A percentile compares a stretch with the other conserved stretches of the same genome.
Conservation (phyloP, 345 rosid species). For the Brassica juncea region DNA sequence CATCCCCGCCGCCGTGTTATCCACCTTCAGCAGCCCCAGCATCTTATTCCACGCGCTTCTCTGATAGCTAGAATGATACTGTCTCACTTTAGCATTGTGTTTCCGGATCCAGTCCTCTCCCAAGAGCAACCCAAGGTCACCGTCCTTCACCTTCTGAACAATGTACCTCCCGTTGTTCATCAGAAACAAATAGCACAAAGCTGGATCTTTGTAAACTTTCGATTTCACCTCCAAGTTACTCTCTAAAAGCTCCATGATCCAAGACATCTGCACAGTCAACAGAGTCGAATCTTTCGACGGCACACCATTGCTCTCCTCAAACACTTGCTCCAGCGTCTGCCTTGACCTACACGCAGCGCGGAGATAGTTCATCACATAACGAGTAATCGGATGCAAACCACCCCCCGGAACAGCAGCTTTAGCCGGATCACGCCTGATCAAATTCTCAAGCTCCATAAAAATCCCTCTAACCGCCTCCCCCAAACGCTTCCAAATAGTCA, state of each 20-base stretch:
- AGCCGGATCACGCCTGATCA: slow-evolving; percentile 84
- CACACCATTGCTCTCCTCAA: slow-evolving; percentile 59
- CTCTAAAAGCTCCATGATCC: slow-evolving; percentile 95
- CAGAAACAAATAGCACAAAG: slow-evolving; percentile 66
- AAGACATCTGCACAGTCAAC: slow-evolving; percentile 67
- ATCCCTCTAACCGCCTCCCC: slow-evolving; percentile 81
- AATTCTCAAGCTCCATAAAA: slow-evolving; percentile 91
- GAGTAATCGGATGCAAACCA: slow-evolving; percentile 83
- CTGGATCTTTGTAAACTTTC: slow-evolving; percentile 68
- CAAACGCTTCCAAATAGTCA: slow-evolving; percentile 71
- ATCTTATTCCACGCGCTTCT: slow-evolving; percentile 77
- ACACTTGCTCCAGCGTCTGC: slow-evolving; percentile 73
- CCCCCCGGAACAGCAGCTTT: slow-evolving; percentile 84
- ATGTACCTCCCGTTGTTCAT: slow-evolving; percentile 89
- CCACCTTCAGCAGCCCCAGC: slow-evolving; percentile 57
- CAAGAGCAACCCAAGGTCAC: slow-evolving; percentile 64
- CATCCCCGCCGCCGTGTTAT: slow-evolving; percentile 42
- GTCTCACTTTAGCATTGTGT: slow-evolving; percentile 71
- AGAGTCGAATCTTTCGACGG: slow-evolving; percentile 56
- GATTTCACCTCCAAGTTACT: slow-evolving; percentile 86
- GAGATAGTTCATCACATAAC: slow-evolving; percentile 86
- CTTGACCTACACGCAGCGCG: slow-evolving; percentile 82
- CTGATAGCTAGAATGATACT: slow-evolving; percentile 56
- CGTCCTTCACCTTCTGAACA: slow-evolving; percentile 78
- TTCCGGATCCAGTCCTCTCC: slow-evolving; percentile 90